Conservation (phyloP, 495 filamentous ascomycete species). For the Chaetomium tenue region DNA sequence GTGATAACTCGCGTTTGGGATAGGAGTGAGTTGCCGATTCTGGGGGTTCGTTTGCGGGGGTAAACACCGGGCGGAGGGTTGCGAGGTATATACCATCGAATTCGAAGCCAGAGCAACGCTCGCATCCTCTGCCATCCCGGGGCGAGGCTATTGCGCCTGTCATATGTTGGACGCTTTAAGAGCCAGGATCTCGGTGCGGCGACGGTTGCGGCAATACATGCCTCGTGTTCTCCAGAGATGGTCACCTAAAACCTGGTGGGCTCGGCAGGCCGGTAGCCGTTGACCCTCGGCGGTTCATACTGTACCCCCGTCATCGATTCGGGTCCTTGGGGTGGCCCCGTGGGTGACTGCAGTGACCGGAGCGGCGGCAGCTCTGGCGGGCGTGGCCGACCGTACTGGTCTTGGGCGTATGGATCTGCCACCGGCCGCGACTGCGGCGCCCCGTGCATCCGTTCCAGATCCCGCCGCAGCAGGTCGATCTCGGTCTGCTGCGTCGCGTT, state of each 20-base stretch:
- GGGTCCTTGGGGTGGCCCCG: slow-evolving; percentile 20
- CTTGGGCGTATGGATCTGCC: slow-evolving; percentile 33
- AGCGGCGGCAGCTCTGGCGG: slow-evolving; percentile 51
- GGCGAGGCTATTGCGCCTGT: too few relatives aligned
- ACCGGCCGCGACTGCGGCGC: slow-evolving; percentile 30
- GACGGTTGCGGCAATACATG: not conserved
- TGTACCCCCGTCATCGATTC: slow-evolving; percentile 58
- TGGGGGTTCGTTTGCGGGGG: too few relatives aligned
- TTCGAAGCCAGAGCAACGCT: too few relatives aligned
- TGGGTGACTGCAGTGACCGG: slow-evolving; percentile 36
- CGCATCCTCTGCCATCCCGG: too few relatives aligned
- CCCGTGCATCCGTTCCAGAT: slow-evolving; percentile 38
- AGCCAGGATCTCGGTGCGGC: not conserved
- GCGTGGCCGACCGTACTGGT: slow-evolving; percentile 35
- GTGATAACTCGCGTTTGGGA: too few relatives aligned
- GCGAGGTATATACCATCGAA: too few relatives aligned
- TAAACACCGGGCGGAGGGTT: too few relatives aligned
- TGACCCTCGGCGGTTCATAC: slow-evolving; percentile 46
- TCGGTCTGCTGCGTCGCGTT: slow-evolving; percentile 42
- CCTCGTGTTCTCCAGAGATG: not conserved
- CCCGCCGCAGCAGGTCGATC: slow-evolving; percentile 48
- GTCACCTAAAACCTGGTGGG: slow-evolving; percentile 21
- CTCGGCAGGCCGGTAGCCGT: slow-evolving; percentile 38
- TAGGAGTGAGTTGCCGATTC: too few relatives aligned
- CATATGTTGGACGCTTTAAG: not conserved